phyloP scores from a whole-genome alignment of 164 flowering plant genomes.

The Cinnamomum chago region DNA sequence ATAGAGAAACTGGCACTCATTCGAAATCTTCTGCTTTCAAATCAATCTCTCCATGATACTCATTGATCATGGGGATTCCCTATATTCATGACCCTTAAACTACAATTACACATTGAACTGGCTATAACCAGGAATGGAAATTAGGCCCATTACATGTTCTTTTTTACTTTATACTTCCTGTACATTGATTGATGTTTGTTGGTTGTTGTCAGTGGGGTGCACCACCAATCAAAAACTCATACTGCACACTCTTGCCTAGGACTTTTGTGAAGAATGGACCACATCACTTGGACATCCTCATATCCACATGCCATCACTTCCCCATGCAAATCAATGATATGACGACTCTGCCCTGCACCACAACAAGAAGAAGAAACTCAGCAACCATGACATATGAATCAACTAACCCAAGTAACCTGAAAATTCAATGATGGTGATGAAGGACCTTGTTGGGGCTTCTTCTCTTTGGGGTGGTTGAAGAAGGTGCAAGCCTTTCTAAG shows the following conservation, averaged over 20 bases:
- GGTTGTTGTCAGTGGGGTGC: neutral
- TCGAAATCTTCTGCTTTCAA: too few relatives aligned
- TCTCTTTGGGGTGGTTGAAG: constrained; percentile 24
- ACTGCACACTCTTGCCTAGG: constrained; percentile 31
- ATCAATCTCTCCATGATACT: constrained; percentile 38
- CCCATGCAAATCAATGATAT: constrained; percentile 50
- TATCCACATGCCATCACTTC: constrained; percentile 86
- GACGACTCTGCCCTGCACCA: constrained; percentile 34
- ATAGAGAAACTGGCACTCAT: too few relatives aligned
- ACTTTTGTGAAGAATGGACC: constrained; percentile 68
- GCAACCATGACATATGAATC: too few relatives aligned
- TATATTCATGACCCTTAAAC: constrained; percentile 6
- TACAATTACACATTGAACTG: constrained; percentile 1
- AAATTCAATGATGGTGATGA: neutral
- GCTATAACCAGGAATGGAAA: neutral
- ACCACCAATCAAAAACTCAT: neutral
- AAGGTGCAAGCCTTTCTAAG: constrained; percentile 65
- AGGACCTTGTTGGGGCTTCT: constrained; percentile 25
- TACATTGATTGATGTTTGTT: neutral
- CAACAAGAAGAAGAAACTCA: neutral
- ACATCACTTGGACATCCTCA: constrained; percentile 86
- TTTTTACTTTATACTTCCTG: neutral
- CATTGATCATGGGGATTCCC: constrained; percentile 41
- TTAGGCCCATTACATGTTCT: neutral
- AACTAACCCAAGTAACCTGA: neutral